These are phyloP conservation scores for Sodiomyces alkalinus DNA, from an alignment of 2,329 filamentous ascomycete species.

Conservation along the genomic window DNA sequence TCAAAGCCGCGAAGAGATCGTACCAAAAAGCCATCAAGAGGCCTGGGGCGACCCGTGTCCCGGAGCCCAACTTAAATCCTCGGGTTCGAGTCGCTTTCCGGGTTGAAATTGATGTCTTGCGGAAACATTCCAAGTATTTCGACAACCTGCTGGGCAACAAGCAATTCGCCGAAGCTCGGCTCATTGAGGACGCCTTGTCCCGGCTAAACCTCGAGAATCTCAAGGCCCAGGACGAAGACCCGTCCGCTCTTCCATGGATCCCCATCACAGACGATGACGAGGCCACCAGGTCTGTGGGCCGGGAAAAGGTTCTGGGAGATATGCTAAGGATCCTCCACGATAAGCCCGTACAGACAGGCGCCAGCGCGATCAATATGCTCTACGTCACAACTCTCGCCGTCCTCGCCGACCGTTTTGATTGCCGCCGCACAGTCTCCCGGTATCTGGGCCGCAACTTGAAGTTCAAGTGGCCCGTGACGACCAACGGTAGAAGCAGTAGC, in stretches of 20 bases:
- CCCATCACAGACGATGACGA: constrained; percentile 53
- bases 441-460: constrained; percentile 34
- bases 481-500: too few species aligned
- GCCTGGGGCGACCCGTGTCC: constrained; percentile 10
- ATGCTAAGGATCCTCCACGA: constrained; percentile 53
- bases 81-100: constrained; percentile 36
- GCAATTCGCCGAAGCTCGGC: constrained; percentile 46
- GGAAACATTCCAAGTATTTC: constrained; percentile 54
- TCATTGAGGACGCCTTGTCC: constrained; percentile 34
- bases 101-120: constrained; percentile 40
- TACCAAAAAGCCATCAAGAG: constrained; percentile 16
- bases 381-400: constrained; percentile 54
- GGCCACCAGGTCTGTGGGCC: constrained; percentile 43
- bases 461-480: constrained; percentile 39
- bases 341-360: constrained; percentile 20
- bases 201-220: constrained; percentile 30
- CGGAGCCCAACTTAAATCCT: constrained; percentile 18
- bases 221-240: constrained; percentile 30
- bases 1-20: constrained; percentile 29
- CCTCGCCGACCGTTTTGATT: constrained; percentile 61
- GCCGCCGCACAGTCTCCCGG: constrained; percentile 35
- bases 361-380: constrained; percentile 29
- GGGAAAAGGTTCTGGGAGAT: constrained; percentile 50
- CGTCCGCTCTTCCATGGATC: constrained; percentile 44
- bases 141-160: constrained; percentile 47